Evolutionary conservation across 2,329 filamentous ascomycete species (phyloP).

Genomic region (Aschersonia sp.): DNA sequence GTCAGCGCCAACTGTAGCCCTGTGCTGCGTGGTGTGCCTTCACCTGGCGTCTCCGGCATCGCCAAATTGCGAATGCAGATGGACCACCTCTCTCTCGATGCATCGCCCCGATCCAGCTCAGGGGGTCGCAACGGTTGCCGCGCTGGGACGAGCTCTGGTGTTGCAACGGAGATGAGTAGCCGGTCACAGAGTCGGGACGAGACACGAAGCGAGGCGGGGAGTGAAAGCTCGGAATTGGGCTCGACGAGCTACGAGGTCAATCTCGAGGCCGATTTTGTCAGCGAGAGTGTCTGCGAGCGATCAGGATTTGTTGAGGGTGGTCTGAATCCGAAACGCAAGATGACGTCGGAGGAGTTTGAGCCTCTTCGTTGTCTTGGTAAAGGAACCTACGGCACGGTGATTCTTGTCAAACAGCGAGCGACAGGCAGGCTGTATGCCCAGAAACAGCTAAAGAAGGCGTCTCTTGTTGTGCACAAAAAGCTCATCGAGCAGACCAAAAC

Average conservation of each 20-base stretch:
- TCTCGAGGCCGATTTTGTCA: constrained; percentile 74
- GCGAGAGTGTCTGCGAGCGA: constrained; percentile 40
- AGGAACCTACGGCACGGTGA: constrained; percentile 87
- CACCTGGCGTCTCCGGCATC: constrained; percentile 55
- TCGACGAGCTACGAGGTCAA: constrained; percentile 73
- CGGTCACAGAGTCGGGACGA: constrained; percentile 41
- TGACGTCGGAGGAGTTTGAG: constrained; percentile 84
- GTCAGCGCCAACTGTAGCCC: constrained; percentile 52
- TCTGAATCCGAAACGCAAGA: constrained; percentile 54
- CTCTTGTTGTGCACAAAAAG: constrained; percentile 87
- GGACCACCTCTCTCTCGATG: constrained; percentile 59
- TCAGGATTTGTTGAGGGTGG: constrained; percentile 35
- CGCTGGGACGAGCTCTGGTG: constrained; percentile 13
- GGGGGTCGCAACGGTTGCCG: constrained; percentile 37
- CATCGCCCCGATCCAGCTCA: constrained; percentile 38
- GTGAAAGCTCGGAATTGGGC: constrained; percentile 49
- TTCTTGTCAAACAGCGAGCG: constrained; percentile 77
- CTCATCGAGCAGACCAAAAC: constrained; percentile 96
- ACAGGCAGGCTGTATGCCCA: constrained; percentile 90
- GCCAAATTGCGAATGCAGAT: constrained; percentile 71
- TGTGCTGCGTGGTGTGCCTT: constrained; percentile 33
- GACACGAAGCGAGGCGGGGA: constrained; percentile 35
- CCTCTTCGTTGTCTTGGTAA: constrained; percentile 86
- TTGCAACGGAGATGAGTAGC: constrained; percentile 42
- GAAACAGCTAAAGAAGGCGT: constrained; percentile 98